phyloP scores from a whole-genome alignment of 2,329 filamentous ascomycete species.

The Fusarium sp. region DNA sequence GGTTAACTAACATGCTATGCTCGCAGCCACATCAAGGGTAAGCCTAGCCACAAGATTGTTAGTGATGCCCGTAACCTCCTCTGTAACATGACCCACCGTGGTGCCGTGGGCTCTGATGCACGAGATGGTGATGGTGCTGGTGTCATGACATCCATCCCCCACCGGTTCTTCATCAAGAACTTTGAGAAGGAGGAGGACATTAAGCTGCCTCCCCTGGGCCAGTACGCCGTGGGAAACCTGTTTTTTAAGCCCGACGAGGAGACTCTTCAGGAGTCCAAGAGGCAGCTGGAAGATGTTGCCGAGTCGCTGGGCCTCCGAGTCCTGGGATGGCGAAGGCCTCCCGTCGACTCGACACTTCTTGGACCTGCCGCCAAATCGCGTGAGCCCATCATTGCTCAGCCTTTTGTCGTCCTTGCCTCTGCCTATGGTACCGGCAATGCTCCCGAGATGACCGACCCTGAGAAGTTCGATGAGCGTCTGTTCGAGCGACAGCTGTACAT shows the following conservation, averaged over 20 bases:
- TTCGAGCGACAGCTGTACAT: slow-evolving; percentile 97
- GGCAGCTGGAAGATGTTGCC: slow-evolving; percentile 93
- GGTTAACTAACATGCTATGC: slow-evolving; percentile 38
- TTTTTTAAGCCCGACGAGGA: slow-evolving; percentile 98
- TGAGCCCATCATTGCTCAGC: slow-evolving; percentile 94
- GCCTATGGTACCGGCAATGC: slow-evolving; percentile 85
- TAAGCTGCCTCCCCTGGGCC: slow-evolving; percentile 85
- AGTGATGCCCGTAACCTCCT: slow-evolving; percentile 96
- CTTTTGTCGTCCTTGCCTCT: slow-evolving; percentile 88
- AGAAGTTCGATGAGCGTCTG: slow-evolving; percentile 82
- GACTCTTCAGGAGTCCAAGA: slow-evolving; percentile 88
- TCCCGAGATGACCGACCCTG: slow-evolving; percentile 81
- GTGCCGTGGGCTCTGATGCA: slow-evolving; percentile 96
- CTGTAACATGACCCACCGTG: slow-evolving; percentile 99
- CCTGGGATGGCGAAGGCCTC: slow-evolving; percentile 95
- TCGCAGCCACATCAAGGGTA: slow-evolving; percentile 92
- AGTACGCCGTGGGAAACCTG: slow-evolving; percentile 96
- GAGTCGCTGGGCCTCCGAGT: slow-evolving; percentile 88
- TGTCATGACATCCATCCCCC: slow-evolving; percentile 99
- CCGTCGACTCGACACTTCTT: slow-evolving; percentile 90
- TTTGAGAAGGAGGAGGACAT: slow-evolving; percentile 92
- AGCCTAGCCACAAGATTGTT: slow-evolving; percentile 96
- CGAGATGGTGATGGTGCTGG: slow-evolving; percentile 98
- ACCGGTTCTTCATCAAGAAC: slow-evolving; percentile 98
- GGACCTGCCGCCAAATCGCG: slow-evolving; percentile 92